Percentiles rank a stretch among this genome's conserved stretches.
Evolutionary conservation across 208 protist species (phyloP).

Genomic region (Leishmania gerbilli): DNA sequence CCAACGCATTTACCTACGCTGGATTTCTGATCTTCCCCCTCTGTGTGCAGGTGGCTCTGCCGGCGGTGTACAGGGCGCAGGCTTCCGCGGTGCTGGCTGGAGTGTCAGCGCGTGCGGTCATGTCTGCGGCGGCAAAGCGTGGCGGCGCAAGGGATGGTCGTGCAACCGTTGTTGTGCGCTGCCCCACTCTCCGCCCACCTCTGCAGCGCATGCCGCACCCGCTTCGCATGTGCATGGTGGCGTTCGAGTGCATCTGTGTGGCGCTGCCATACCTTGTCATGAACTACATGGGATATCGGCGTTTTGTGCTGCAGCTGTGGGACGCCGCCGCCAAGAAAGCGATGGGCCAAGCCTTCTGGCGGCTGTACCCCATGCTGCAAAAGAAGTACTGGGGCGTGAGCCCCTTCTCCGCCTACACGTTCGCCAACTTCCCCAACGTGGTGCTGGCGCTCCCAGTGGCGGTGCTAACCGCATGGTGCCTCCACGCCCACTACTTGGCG

Average conservation of each 20-base stretch:
- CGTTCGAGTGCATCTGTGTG: conserved; percentile 44
- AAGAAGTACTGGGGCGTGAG: conserved; percentile 80
- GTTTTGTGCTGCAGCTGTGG: conserved; percentile 48
- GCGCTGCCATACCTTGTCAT: conserved; percentile 51
- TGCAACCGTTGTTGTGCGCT: conserved; percentile 4
- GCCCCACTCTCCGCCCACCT: conserved; percentile 14
- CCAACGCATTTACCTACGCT: conserved; percentile 60
- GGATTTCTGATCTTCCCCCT: conserved; percentile 73
- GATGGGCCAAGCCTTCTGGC: conserved; percentile 52
- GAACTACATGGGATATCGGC: conserved; percentile 58
- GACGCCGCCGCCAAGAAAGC: conserved; percentile 6
- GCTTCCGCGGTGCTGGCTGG: conserved; percentile 19
- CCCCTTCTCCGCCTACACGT: conserved; percentile 57
- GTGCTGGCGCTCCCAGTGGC: conserved; percentile 58
- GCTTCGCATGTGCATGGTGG: conserved; percentile 39
- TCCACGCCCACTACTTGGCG: conserved; percentile 30
- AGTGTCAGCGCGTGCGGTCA: conserved; percentile 33
- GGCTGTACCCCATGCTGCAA: conserved; percentile 73
- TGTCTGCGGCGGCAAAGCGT: conserved; percentile 4
- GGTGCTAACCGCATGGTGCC: conserved; percentile 28
- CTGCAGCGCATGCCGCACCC: conserved; percentile 43
- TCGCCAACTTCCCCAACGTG: conserved; percentile 71
- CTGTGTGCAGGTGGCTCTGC: conserved; percentile 42
- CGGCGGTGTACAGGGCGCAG: conserved; percentile 19
- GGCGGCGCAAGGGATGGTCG: neutral